Conservation (phyloP, 2,329 filamentous ascomycete species). For the Alternaria viburni region DNA sequence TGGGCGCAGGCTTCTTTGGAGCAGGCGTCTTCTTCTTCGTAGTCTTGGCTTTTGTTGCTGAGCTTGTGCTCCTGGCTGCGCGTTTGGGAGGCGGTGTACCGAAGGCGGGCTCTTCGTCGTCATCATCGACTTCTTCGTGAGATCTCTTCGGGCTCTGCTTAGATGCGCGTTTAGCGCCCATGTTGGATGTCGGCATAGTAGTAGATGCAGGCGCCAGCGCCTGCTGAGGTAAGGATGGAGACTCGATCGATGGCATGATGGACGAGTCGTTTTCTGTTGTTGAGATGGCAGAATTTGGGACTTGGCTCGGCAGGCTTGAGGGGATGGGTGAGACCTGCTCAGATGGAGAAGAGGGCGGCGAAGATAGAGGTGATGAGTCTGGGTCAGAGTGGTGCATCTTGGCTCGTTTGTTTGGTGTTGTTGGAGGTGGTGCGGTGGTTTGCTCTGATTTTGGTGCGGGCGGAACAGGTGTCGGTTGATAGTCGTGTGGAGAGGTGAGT, state of each 20-base stretch:
- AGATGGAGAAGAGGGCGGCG: not conserved
- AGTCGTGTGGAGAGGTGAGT: not conserved
- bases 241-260: not conserved
- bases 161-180: not conserved
- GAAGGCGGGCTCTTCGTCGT: not conserved
- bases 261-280: not conserved
- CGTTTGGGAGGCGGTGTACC: constrained; percentile 15
- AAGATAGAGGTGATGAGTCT: constrained; percentile 21
- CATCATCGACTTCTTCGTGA: constrained; percentile 5
- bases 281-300: not conserved
- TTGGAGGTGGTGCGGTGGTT: constrained; percentile 1
- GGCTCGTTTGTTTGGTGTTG: constrained; percentile 5
- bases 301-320: not conserved
- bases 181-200: not conserved
- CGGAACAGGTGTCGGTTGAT: not conserved
- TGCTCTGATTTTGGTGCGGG: not conserved
- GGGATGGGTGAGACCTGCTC: not conserved
- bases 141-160: constrained; percentile 13
- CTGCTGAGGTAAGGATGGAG: not conserved
- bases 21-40: not conserved
- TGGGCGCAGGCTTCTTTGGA: constrained; percentile 6
- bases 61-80: not conserved
- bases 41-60: not conserved
- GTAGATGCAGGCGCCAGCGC: not conserved
- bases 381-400: constrained; percentile 9